Evolutionary conservation across 176 grass and related monocot genomes (phyloP).

Genomic region (Rhynchospora tenuis): DNA sequence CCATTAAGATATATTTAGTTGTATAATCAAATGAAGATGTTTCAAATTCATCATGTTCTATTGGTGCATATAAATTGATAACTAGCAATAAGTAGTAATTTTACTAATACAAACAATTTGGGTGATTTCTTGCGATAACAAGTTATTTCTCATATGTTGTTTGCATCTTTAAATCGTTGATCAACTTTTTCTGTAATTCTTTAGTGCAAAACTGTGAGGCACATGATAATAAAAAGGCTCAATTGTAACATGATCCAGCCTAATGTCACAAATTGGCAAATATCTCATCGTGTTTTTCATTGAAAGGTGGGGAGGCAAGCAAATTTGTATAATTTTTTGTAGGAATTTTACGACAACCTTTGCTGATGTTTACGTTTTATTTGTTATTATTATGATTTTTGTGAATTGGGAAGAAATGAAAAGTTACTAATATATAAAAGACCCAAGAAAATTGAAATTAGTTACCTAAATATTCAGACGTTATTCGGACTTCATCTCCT

Average conservation of each 20-base stretch:
- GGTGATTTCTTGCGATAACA: no score
- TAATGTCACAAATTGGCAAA: not conserved
- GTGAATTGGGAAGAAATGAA: not conserved
- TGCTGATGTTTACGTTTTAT: not conserved
- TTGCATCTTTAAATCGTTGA: no score
- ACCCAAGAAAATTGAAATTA: not conserved
- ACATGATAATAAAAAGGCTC: not conserved
- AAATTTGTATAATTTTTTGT: not conserved
- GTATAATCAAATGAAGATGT: not conserved
- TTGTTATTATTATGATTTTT: not conserved
- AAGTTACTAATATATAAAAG: not conserved
- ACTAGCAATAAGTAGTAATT: no score
- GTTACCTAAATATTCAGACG: conserved; percentile 13
- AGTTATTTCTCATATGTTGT: no score
- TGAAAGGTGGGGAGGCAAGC: not conserved
- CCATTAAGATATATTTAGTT: no score
- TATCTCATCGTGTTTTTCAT: not conserved
- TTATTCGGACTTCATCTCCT: conserved; percentile 12
- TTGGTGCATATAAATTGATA: not conserved
- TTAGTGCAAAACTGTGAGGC: not conserved
- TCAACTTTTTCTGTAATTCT: no score
- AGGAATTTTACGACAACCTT: not conserved
- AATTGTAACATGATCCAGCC: not conserved
- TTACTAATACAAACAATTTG: no score
- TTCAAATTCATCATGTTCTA: not conserved